These are phyloP conservation scores for Nannochloropsis gaditana DNA, from an alignment of 108 stramenopile genomes.

Conservation along the genomic window DNA sequence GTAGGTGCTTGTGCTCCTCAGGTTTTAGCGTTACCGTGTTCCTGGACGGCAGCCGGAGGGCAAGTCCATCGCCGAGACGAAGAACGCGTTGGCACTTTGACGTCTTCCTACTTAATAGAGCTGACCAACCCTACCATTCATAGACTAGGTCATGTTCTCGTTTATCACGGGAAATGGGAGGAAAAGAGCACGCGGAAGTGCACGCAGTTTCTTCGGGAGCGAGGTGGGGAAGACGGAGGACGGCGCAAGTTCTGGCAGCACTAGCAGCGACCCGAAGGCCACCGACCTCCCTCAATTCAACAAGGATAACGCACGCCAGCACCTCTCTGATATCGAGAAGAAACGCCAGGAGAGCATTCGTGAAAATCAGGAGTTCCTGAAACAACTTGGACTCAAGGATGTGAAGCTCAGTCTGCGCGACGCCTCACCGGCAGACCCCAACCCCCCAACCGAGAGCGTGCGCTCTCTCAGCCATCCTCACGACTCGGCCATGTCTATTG, in stretches of 20 bases:
- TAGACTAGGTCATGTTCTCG: not conserved
- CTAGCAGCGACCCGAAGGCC: too few relatives aligned
- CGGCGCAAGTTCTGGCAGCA: not conserved
- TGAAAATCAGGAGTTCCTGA: slow-evolving; percentile 7
- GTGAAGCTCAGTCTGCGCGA: not conserved
- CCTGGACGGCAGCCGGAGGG: too few relatives aligned
- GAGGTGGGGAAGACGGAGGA: not conserved
- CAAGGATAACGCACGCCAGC: not conserved
- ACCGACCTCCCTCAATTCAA: too few relatives aligned
- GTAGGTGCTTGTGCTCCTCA: too few relatives aligned
- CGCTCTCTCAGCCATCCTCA: too few relatives aligned
- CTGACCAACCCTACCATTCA: not conserved
- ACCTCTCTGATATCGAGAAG: not conserved
- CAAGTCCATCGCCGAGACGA: too few relatives aligned
- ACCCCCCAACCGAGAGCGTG: too few relatives aligned
- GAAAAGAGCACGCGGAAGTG: not conserved
- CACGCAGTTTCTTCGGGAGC: not conserved
- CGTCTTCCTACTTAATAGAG: too few relatives aligned
- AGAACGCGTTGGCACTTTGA: too few relatives aligned
- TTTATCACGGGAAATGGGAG: not conserved
- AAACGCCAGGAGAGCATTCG: slow-evolving; percentile 11
- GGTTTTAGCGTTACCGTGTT: too few relatives aligned
- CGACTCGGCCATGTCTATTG: not conserved
- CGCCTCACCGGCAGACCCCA: not conserved
- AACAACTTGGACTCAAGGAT: not conserved